Evolutionary conservation across 176 grass and related monocot species (phyloP).

Genomic region (Secale cereale): DNA sequence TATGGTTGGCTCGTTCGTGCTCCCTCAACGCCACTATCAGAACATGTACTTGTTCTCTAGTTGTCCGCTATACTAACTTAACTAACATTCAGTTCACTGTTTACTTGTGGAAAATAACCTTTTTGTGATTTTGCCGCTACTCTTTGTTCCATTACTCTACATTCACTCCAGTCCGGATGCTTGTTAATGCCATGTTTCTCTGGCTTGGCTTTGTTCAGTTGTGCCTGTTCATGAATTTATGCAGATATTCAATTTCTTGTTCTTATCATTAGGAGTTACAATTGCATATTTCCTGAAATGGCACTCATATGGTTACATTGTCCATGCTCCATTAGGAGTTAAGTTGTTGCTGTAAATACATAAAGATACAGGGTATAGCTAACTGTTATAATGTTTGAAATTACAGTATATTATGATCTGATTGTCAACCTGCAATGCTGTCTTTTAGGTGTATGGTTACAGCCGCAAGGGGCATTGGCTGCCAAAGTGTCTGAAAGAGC

Average conservation of each 20-base stretch:
- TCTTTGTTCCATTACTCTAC: neutral
- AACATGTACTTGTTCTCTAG: neutral
- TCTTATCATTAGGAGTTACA: neutral
- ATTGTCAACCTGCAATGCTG: neutral
- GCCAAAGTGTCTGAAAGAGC: neutral
- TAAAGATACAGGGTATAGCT: neutral
- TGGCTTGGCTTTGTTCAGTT: neutral
- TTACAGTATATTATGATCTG: neutral
- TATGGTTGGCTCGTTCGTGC: neutral
- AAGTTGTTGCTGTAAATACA: neutral
- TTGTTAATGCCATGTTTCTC: neutral
- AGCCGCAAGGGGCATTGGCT: neutral
- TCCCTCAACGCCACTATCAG: neutral
- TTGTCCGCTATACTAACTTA: neutral
- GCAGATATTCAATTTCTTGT: neutral
- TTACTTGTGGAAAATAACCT: neutral
- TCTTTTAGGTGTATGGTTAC: slow-evolving; percentile 15
- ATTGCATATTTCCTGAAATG: neutral
- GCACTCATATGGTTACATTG: neutral
- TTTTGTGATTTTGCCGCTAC: neutral
- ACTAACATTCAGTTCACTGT: neutral
- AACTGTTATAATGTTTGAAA: neutral
- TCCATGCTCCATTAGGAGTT: neutral
- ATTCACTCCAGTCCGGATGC: neutral
- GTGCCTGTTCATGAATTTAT: neutral